Percentiles rank a stretch among this genome's conserved stretches.
These are phyloP conservation scores for Gracilaria vermiculophylla DNA, from an alignment of 23 red algal species.

Conservation along the genomic window DNA sequence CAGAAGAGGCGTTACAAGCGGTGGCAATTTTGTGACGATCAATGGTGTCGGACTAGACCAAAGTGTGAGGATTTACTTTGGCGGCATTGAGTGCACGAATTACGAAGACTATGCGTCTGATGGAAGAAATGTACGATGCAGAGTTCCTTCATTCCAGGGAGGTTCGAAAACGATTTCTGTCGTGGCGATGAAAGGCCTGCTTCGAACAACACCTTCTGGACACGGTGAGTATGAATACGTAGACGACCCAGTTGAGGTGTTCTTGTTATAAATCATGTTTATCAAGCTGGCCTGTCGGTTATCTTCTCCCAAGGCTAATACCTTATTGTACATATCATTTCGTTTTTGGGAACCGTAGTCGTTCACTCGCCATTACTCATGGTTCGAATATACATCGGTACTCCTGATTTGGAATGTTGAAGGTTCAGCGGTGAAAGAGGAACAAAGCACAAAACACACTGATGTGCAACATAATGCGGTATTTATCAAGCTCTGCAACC, in stretches of 20 bases:
- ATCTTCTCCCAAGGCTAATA: too few species aligned
- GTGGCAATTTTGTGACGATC: conserved; percentile 50
- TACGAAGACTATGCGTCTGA: conserved; percentile 36
- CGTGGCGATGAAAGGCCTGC: conserved; percentile 4
- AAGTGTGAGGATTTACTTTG: conserved; percentile 48
- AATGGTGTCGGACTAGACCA: conserved; percentile 45
- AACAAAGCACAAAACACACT: too few species aligned
- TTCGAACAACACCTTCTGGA: conserved; percentile 23
- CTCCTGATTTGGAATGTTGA: too few species aligned
- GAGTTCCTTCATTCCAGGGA: conserved; percentile 19
- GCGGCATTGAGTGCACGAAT: conserved; percentile 27
- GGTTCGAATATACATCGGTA: too few species aligned
- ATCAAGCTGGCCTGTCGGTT: not conserved
- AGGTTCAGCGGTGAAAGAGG: too few species aligned
- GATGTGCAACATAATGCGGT: too few species aligned
- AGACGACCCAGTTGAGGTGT: conserved; percentile 21
- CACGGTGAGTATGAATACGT: conserved; percentile 53
- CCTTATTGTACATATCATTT: too few species aligned
- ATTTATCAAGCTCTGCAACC: too few species aligned
- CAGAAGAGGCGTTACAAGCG: conserved; percentile 28
- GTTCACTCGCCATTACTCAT: too few species aligned
- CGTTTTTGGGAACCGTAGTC: too few species aligned
- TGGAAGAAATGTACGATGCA: conserved; percentile 37
- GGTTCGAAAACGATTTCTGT: conserved; percentile 20
- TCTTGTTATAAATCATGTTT: not conserved